Base-by-base conservation (phyloP, 148 eudicot species). In the Dianthus caryophyllus region DNA sequence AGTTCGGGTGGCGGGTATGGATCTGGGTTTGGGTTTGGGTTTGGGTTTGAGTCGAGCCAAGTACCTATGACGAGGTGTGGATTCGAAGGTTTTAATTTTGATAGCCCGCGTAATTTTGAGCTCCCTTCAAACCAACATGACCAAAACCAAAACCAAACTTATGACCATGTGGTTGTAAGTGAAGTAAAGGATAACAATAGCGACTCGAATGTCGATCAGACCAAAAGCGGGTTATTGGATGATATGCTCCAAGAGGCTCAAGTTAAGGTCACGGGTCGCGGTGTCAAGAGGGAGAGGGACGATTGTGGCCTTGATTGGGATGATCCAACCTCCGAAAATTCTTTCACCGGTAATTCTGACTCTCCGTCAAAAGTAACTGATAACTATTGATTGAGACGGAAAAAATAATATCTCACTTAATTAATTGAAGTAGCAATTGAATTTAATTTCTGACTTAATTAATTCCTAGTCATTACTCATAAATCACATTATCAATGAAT, bases 81-180 rank as follows among this genome's bases (percentile, higher is more conserved):
- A 61, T 29, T 61, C 30, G 59, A 59, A 38, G 64, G 39, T 5
- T 71, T 62, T 4, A 9, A 44, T 8, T 75, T 69, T 16, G 64
- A 60, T n/a, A 38, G 47, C 65, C 68, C 57, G 2, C 25, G 48
- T 18, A 62, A 62, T 31, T 70, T 55, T 29, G 87, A 82, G 87
- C 96, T 88, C 82, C 86, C 96, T 87, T 91, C 89, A 76, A 79
- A 84, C 89, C 89, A 85, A 87, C 61, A 70, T 57, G 59, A 22
- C 77, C 75, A 71, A 55, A 68, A 71, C 49, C 67, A 30, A 30
- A 41, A 13, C 5, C n/a, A n/a, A n/a, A n/a, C n/a, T n/a, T 30
- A 6, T 56, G 59, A 74, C 29, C 38, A 24, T 12, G 20, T 13
- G 11, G 38, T 46, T 31, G 36, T 70, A 71, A 44, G 66, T 66